Conservation (phyloP, 83 land plant species). For the Picea abies region DNA sequence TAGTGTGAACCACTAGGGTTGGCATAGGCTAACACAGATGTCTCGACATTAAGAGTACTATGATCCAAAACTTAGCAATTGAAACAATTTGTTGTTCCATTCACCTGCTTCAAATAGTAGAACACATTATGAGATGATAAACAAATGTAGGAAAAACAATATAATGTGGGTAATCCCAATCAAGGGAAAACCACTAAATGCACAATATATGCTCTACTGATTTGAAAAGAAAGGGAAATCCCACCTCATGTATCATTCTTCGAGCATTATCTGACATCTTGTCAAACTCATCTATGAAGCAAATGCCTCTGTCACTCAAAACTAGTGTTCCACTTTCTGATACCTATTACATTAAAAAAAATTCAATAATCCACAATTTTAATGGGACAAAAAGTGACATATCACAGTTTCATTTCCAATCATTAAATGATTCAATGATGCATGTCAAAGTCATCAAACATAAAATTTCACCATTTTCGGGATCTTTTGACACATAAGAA, state of each 20-base stretch:
- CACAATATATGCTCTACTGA: background rate
- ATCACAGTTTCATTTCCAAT: too few relatives aligned
- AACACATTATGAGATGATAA: background rate
- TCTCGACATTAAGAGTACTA: constrained; percentile 92
- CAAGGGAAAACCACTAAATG: background rate
- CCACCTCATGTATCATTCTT: constrained; percentile 98
- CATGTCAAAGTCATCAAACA: background rate
- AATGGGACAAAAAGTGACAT: background rate
- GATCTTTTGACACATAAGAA: constrained; percentile 96
- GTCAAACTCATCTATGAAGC: constrained; percentile 96
- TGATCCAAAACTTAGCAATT: constrained; percentile 94
- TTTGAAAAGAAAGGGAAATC: background rate
- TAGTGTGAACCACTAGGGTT: constrained; percentile 98
- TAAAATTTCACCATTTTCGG: constrained; percentile 98
- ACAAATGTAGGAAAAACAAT: background rate
- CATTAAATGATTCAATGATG: background rate
- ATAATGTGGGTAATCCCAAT: background rate
- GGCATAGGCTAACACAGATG: constrained; percentile 94
- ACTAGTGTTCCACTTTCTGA: constrained; percentile 96
- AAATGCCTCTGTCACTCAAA: constrained; percentile 90
- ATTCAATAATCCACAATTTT: background rate
- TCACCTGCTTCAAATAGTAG: constrained; percentile 42
- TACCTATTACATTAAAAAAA: constrained; percentile 43
- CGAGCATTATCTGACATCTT: constrained; percentile 98
- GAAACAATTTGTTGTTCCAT: constrained; percentile 99